Evolutionary conservation across 2,329 filamentous ascomycete genomes (phyloP), one percentile per base, ranked within the genome.

Genomic region (Penicillium brasilianum): DNA sequence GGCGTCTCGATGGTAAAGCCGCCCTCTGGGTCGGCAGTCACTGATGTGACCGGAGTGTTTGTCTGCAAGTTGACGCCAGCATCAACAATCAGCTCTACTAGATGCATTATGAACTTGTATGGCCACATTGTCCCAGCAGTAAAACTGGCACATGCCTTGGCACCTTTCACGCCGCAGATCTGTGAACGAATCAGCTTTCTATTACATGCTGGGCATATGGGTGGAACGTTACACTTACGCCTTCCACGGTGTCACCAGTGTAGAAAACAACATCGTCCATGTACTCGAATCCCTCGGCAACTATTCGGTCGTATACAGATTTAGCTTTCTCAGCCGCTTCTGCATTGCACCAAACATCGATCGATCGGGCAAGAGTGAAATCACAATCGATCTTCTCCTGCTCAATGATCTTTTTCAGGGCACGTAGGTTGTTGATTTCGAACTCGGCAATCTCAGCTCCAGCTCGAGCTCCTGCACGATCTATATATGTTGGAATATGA

Each of bases 41-140:
- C 70, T 13, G 59, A 73, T 20, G 64, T 71, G 4, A 79, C 84
- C 0, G 82, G 77, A 2, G 85, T 87, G 58, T 78, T 74, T 0
- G 84, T 82, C 69, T 87, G 84, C 43, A 87, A 61, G 59, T 86
- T 84, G 28, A 87, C 65, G 0, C 80, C 81, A 52, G 67, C 73
- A 1, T 68, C 75, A 25, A 78, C 76, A 32, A 84, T 66, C 0
- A 93, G 82, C 73, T 91, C 65, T 10, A 96, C 78, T 0, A 93
- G 82, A 76, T 87, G 89, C 1, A 88, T 81, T 2, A 96, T 88
- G 30, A 96, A 85, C 78, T 95, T 96, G 76, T 96, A 96, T 0
- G 92, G 93, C 76, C 77, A 80, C 34, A 79, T 64, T 2, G 72
- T 72, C 4, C 68, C 77, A 0, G 76, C 69, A 3, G 77, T 77